Base-by-base conservation (phyloP, 2,329 filamentous ascomycete genomes). In the Raffaelea albimanens region DNA sequence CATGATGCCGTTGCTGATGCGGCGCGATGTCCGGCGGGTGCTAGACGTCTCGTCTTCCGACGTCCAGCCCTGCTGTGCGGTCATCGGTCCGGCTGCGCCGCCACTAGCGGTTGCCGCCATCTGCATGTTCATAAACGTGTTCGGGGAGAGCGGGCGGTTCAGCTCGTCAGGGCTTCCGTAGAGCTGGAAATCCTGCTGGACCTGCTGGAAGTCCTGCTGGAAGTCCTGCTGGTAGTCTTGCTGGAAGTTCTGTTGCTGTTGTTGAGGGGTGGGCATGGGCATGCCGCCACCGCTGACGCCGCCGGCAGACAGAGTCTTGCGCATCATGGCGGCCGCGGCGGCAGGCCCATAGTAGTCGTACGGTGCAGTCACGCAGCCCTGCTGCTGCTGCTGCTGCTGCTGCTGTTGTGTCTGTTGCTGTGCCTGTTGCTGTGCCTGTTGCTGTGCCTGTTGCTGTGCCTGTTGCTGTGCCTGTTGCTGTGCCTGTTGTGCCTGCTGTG, bases 1-100 rank as follows among this genome's bases (percentile, higher is more conserved):
- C 63, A 78, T 63, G 57, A 82, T 80, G 20, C 74, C 76, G 55
- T 76, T 75, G 66, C 78, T 82, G 55, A 82, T 72, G 53, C 78
- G 68, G 53, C 73, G 58, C 31, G 70, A 67, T 43, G 55, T 60
- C 43, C 68, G 67, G 49, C 67, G 65, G 5, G 65, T 66, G 57
- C 62, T 66, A 16, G 65, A 58, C 18, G 65, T 67, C 48, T 73
- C 70, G 34, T 65, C 67, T 53, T 78, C 74, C 8, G 73, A 72
- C 46, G 67, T 65, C 75, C 75, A 79, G 33, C 67, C 69, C 31
- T 68, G 63, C 14, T n/a, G n/a, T n/a, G n/a, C n/a, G n/a, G n/a
- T n/a, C n/a, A n/a, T n/a, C n/a, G 61, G 55, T 10, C 57, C 58
- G 39, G 65, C 63, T 45, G 68, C 65, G 61, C 67, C 66, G 53